phyloP scores from a whole-genome alignment of 1,284 basidiomycete species.

The Psilocybe mexicana region DNA sequence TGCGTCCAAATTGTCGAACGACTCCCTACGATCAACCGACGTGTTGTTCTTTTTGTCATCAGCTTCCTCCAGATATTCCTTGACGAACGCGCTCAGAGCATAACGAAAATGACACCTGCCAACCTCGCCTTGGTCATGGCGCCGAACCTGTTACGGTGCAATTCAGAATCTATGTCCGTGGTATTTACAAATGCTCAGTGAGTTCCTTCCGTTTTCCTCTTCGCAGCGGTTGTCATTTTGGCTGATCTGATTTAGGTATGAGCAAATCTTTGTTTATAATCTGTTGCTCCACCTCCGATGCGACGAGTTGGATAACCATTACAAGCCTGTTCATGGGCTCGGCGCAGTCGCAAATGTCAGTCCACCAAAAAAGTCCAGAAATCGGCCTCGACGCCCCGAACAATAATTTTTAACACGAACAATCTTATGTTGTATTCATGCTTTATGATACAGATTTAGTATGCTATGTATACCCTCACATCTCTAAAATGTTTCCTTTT shows the following conservation, averaged over 20 bases:
- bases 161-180: conserved; percentile 78
- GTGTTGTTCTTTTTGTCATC: conserved; percentile 83
- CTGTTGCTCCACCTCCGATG: conserved; percentile 80
- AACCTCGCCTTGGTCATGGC: conserved; percentile 85
- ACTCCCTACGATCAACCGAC: conserved; percentile 80
- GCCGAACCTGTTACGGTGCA: conserved; percentile 83
- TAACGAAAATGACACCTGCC: conserved; percentile 86
- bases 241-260: conserved; percentile 55
- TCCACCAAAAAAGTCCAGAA: conserved; percentile 45
- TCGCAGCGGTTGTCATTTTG: neutral
- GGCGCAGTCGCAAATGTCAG: conserved; percentile 53
- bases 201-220: conserved; percentile 32
- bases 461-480: neutral
- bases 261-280: conserved; percentile 85
- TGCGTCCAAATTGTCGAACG: conserved; percentile 75
- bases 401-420: conserved; percentile 26
- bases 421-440: neutral
- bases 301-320: conserved; percentile 70
- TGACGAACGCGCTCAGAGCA: conserved; percentile 65
- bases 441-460: neutral
- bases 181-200: conserved; percentile 89
- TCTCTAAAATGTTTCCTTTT: no score
- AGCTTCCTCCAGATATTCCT: conserved; percentile 90
- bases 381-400: conserved; percentile 45
- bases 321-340: conserved; percentile 74